Evolutionary conservation across 176 grass and related monocot genomes (phyloP), one percentile per base, ranked within the genome.

Genomic region (Aegilops sharonensis): DNA sequence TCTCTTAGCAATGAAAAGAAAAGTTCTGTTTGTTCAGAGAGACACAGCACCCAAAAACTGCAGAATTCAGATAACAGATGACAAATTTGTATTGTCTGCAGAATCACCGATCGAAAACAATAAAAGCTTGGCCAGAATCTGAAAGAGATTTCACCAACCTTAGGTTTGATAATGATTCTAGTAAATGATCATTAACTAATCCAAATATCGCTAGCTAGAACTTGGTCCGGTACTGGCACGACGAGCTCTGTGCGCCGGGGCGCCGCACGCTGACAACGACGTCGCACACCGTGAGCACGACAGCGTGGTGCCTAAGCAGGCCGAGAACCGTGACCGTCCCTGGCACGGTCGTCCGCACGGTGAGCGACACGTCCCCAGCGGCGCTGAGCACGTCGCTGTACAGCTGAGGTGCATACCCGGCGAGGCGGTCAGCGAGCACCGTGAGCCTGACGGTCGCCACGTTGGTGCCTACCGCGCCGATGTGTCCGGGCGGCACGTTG

Each of bases 341-440:
- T 2, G 65, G 81, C 81, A 88, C 15, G 13, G 14, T 61, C 64
- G 37, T 83, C 48, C 50, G 37, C 64, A 88, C 37, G 13, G 37
- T 72, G 64, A 84, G 81, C 37, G 37, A 14, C 64, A 88, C 48
- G 9, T 63, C 54, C 20, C 74, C 64, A 2, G 20, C 10, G 20
- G 68, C 40, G n/a, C 36, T 17, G 27, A 64, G 10, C 23, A 83
- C 20, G 30, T 88, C 54, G 3, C 9, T n/a, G 87, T 78, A 88
- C 27, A 88, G 5, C 37, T 88, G 18, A 21, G 81, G 18, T 8
- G 48, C 47, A 35, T 31, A 52, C 45, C 11, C 36, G 17, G 86
- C 80, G 8, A 88, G 31, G 0, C 62, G 72, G 63, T 77, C 34
- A 35, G 72, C 63, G 34, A 83, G 80, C 47, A 88, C 86, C 4